A percentile compares a stretch with the other conserved stretches of the same genome.
Conservation (phyloP, 2,329 filamentous ascomycete genomes). For the Chaetomium globosum region DNA sequence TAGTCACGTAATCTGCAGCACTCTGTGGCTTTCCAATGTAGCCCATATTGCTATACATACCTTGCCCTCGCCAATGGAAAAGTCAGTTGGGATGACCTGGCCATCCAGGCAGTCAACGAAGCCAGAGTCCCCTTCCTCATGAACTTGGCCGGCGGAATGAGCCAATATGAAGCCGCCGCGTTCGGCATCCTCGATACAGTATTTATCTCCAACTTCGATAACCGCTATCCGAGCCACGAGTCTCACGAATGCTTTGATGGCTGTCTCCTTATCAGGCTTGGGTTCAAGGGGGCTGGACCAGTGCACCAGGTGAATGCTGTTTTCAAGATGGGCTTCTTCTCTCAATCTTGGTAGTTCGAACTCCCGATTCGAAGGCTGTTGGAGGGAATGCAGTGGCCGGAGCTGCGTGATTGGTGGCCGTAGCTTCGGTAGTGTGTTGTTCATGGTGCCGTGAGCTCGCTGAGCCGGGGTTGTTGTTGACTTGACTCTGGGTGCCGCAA, state of each 20-base stretch:
- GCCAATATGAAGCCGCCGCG: not conserved
- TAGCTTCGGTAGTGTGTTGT: not conserved
- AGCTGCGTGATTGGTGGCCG: not conserved
- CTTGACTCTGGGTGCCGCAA: not conserved
- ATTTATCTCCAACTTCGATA: not conserved
- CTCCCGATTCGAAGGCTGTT: not conserved
- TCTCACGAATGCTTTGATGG: not conserved
- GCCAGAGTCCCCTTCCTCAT: not conserved
- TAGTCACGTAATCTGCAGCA: not conserved
- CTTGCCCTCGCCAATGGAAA: not conserved
- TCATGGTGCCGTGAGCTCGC: not conserved
- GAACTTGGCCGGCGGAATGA: not conserved
- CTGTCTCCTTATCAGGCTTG: not conserved
- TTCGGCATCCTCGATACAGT: not conserved
- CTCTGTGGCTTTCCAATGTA: not conserved
- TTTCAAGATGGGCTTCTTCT: not conserved
- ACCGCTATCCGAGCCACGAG: not conserved
- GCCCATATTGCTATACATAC: not conserved
- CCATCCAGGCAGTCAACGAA: not conserved
- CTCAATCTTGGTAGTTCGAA: not conserved
- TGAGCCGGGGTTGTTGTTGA: not conserved
- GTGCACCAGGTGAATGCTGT: not conserved
- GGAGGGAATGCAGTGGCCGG: not conserved
- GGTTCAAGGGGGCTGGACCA: not conserved
- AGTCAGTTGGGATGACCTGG: not conserved